Evolutionary conservation across 1,139 yeast species (phyloP).

Genomic region (Wickerhamiella infanticola): DNA sequence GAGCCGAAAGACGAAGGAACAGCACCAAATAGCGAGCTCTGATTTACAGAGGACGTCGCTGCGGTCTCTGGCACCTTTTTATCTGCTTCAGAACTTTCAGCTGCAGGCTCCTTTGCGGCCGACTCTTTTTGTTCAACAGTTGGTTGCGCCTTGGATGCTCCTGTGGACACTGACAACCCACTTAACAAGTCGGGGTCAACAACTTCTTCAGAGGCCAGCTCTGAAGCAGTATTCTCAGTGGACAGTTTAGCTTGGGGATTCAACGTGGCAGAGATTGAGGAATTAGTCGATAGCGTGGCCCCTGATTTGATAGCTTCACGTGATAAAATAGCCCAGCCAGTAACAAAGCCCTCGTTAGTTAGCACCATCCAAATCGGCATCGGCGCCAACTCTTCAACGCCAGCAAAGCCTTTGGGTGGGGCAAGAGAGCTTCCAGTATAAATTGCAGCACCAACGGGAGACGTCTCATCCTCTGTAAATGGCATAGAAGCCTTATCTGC

Average conservation of each 20-base stretch:
- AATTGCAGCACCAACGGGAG: conserved; percentile 51
- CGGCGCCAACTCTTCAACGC: conserved; percentile 36
- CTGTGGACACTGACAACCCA: too few species aligned
- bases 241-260: too few species aligned
- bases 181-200: too few species aligned
- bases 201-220: too few species aligned
- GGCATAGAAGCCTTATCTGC: conserved; percentile 55
- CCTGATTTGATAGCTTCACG: conserved; percentile 3
- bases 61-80: background rate
- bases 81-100: background rate
- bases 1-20: background rate
- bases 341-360: conserved; percentile 43
- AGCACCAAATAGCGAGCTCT: background rate
- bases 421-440: conserved; percentile 33
- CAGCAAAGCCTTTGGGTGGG: conserved; percentile 34
- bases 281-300: too few species aligned
- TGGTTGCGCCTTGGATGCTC: too few species aligned
- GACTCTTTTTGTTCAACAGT: too few species aligned
- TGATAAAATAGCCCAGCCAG: conserved; percentile 45
- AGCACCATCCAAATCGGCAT: conserved; percentile 47
- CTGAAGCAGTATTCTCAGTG: too few species aligned
- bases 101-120: background rate
- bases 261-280: too few species aligned
- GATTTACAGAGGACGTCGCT: background rate
- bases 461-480: conserved; percentile 47